Percentiles rank a stretch among this genome's conserved stretches.
Evolutionary conservation across 225 moss, liverwort and hornwort species (phyloP).

Genomic region (Lunularia cruciata): DNA sequence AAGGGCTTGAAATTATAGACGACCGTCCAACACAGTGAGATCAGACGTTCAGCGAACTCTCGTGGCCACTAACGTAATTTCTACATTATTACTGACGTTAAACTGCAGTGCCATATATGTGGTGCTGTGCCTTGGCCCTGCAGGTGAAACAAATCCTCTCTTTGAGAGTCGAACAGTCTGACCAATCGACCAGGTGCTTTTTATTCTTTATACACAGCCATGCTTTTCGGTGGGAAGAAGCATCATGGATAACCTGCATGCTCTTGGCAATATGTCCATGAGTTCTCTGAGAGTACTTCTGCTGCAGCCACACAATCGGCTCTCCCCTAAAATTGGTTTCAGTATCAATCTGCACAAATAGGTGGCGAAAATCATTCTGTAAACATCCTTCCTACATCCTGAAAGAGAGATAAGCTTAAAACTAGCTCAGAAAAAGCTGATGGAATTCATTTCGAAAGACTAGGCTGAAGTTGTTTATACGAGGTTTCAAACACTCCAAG

Average conservation of each 20-base stretch:
- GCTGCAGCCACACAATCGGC: not conserved
- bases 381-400: not conserved
- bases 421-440: not conserved
- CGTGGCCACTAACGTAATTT: too few relatives aligned
- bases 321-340: constrained; percentile 3
- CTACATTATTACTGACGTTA: too few relatives aligned
- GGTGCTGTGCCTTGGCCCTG: too few relatives aligned
- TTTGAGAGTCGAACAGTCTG: too few relatives aligned
- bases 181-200: too few relatives aligned
- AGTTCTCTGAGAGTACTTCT: not conserved
- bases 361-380: not conserved
- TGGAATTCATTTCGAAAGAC: not conserved
- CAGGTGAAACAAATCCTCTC: too few relatives aligned
- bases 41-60: too few relatives aligned
- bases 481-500: not conserved
- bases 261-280: not conserved
- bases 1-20: too few relatives aligned
- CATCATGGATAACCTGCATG: not conserved
- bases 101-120: too few relatives aligned
- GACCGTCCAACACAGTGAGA: too few relatives aligned
- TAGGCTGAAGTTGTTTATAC: not conserved
- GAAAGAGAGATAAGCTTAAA: not conserved
- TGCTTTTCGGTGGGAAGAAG: not conserved
- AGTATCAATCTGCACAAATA: constrained; percentile 9
- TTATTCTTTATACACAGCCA: not conserved